Percentiles rank a stretch among this genome's conserved stretches.
Evolutionary conservation across 768 basidiomycete species (phyloP).

Genomic region (Gelatoporia subvermispora): DNA sequence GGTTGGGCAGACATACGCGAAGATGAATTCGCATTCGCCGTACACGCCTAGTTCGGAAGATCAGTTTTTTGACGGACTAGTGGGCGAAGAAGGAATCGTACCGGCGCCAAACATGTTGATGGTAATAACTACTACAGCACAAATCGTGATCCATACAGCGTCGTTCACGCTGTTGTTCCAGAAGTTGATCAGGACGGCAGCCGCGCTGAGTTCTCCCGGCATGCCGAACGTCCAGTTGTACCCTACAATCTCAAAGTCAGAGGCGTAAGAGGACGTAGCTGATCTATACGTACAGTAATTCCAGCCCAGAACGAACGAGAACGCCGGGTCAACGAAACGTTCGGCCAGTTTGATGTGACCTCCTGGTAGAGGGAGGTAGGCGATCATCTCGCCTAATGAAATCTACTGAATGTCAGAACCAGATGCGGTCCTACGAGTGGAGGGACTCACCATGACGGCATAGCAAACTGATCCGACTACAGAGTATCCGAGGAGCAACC

Average conservation of each 20-base stretch:
- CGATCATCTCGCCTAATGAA: conserved; percentile 70
- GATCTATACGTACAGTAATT: conserved; percentile 38
- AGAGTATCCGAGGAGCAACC: conserved; percentile 68
- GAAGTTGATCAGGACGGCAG: conserved; percentile 71
- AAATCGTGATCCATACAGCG: conserved; percentile 78
- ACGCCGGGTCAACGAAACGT: conserved; percentile 74
- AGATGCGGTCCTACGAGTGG: not conserved
- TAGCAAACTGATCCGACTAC: conserved; percentile 65
- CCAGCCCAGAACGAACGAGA: conserved; percentile 54
- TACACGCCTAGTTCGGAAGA: conserved; percentile 42
- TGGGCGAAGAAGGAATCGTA: conserved; percentile 7
- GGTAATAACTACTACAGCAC: conserved; percentile 64
- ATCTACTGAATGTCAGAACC: conserved; percentile 33
- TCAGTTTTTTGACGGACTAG: not conserved
- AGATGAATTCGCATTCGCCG: conserved; percentile 83
- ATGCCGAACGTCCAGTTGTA: conserved; percentile 61
- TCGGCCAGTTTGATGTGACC: conserved; percentile 79
- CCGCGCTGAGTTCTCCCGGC: conserved; percentile 72
- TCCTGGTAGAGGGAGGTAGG: conserved; percentile 74
- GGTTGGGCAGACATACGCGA: conserved; percentile 46
- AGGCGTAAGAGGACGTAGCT: not conserved
- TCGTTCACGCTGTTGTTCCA: conserved; percentile 54
- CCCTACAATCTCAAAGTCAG: conserved; percentile 20
- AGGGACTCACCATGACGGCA: conserved; percentile 55
- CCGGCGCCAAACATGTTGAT: conserved; percentile 77